Percentiles rank a stretch among this genome's conserved stretches.
Conservation (phyloP, 306 rosid species). For the Macrotyloma uniflorum region DNA sequence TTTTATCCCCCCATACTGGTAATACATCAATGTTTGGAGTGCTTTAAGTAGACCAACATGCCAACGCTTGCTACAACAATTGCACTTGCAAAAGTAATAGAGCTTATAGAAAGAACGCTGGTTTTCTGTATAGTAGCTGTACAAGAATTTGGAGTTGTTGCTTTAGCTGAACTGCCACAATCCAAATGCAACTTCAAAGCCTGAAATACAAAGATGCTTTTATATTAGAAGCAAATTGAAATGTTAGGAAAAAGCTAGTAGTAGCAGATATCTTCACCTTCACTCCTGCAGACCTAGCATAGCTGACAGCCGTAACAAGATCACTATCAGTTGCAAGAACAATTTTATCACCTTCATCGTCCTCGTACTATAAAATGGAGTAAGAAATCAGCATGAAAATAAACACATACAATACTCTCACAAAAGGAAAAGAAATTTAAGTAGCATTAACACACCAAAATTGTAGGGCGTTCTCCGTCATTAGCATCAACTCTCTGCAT, state of each 20-base stretch:
- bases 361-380: constrained; percentile 69
- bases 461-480: constrained; percentile 55
- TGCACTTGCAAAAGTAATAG: constrained; percentile 67
- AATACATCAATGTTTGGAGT: constrained; percentile 52
- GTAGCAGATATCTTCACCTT: constrained; percentile 62
- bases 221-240: constrained; percentile 13
- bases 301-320: constrained; percentile 72
- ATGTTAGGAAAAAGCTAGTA: constrained; percentile 22
- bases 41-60: constrained; percentile 69
- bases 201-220: constrained; percentile 49
- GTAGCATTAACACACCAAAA: constrained; percentile 61
- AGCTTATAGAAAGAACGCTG: constrained; percentile 44
- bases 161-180: constrained; percentile 46
- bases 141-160: constrained; percentile 17
- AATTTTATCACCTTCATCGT: constrained; percentile 92
- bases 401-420: background rate
- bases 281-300: constrained; percentile 66
- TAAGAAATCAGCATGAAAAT: constrained; percentile 13
- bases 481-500: constrained; percentile 64
- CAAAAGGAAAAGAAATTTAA: constrained; percentile 24
- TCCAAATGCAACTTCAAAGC: constrained; percentile 85
- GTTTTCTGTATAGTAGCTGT: constrained; percentile 32
- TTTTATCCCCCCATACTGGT: background rate
- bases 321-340: constrained; percentile 73
- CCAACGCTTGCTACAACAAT: constrained; percentile 59